Conservation (phyloP, 176 grass and related monocot genomes). For the Eremochloa ophiuroides region DNA sequence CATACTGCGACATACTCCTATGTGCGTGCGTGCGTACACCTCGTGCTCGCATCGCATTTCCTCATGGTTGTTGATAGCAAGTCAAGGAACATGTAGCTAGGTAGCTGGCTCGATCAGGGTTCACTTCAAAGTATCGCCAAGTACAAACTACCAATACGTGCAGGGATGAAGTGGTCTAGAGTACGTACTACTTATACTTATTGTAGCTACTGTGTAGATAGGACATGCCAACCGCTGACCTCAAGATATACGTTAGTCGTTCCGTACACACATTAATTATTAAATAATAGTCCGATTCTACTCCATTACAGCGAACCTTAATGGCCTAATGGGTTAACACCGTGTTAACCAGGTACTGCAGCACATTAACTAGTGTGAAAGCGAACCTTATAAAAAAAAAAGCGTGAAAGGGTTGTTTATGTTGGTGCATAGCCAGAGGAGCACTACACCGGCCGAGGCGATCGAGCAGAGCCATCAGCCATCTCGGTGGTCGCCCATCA, state of each 20-base stretch:
- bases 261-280: too few relatives aligned
- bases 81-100: not conserved
- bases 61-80: not conserved
- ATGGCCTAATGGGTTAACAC: too few relatives aligned
- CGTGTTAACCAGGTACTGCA: not conserved
- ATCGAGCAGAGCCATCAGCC: not conserved
- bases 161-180: not conserved
- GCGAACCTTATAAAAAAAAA: too few relatives aligned
- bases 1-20: not conserved
- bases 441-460: too few relatives aligned
- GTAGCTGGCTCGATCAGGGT: not conserved
- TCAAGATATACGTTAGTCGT: not conserved
- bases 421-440: not conserved
- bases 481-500: not conserved
- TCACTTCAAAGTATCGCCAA: slow-evolving; percentile 34
- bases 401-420: not conserved
- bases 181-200: too few relatives aligned
- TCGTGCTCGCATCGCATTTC: not conserved
- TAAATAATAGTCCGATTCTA: not conserved
- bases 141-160: not conserved
- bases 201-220: not conserved
- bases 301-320: too few relatives aligned
- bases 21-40: not conserved
- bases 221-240: not conserved
- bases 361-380: not conserved